Evolutionary conservation across 2,329 filamentous ascomycete genomes (phyloP).

Genomic region (Aspergillus fructus): DNA sequence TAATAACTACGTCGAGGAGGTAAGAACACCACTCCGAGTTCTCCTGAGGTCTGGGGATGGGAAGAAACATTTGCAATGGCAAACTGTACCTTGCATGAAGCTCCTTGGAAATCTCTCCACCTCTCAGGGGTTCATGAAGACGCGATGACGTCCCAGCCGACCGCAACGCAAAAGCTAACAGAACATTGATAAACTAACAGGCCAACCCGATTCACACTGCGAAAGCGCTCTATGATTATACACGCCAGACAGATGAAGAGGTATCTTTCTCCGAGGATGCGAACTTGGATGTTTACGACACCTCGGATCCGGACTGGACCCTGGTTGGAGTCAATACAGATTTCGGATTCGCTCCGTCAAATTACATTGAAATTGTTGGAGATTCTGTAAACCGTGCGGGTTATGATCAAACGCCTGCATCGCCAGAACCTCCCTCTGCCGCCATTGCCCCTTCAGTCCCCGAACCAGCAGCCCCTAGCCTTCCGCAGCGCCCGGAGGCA

Average conservation of each 20-base stretch:
- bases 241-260: slow-evolving; percentile 95
- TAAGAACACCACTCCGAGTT: slow-evolving; percentile 46
- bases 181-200: slow-evolving; percentile 40
- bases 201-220: slow-evolving; percentile 68
- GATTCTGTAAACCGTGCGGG: slow-evolving; percentile 30
- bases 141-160: slow-evolving; percentile 4
- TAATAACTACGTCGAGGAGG: slow-evolving; percentile 93
- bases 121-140: slow-evolving; percentile 19
- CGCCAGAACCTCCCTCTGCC: slow-evolving; percentile 21
- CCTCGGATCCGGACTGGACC: slow-evolving; percentile 93
- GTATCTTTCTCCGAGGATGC: slow-evolving; percentile 92
- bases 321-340: slow-evolving; percentile 80
- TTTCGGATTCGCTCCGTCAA: slow-evolving; percentile 91
- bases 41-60: neutral
- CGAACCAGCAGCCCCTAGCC: slow-evolving; percentile 42
- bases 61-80: neutral
- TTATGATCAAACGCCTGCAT: slow-evolving; percentile 45
- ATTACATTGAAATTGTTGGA: slow-evolving; percentile 80
- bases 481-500: slow-evolving; percentile 30
- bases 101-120: neutral
- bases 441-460: slow-evolving; percentile 24
- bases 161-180: slow-evolving; percentile 8
- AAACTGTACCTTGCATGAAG: neutral
- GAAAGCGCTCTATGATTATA: slow-evolving; percentile 97
- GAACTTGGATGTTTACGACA: slow-evolving; percentile 80